Evolutionary conservation across 495 filamentous ascomycete species (phyloP).

Genomic region (Hypoxylon subgilvum): DNA sequence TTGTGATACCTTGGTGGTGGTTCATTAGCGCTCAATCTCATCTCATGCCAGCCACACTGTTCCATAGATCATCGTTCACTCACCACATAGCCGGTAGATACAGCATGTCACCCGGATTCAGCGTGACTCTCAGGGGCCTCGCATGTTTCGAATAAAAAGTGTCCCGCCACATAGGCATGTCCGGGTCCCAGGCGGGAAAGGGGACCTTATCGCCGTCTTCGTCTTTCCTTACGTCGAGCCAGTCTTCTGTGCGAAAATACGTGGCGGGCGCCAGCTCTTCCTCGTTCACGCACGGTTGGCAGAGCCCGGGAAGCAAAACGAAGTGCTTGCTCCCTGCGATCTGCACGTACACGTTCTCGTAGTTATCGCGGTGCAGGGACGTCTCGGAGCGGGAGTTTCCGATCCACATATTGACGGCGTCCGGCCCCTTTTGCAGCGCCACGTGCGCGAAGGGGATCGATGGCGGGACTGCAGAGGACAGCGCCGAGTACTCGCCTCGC

Average conservation of each 20-base stretch:
- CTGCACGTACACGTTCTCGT: conserved; percentile 82
- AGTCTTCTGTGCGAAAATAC: conserved; percentile 52
- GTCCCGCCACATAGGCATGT: conserved; percentile 51
- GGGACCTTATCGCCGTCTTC: conserved; percentile 56
- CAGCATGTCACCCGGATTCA: conserved; percentile 77
- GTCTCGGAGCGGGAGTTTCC: conserved; percentile 69
- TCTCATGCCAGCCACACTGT: too few relatives aligned
- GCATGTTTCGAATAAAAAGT: conserved; percentile 63
- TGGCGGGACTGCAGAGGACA: conserved; percentile 61
- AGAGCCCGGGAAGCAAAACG: conserved; percentile 69
- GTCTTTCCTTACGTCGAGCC: too few relatives aligned
- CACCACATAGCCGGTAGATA: conserved; percentile 79
- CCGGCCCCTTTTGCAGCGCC: conserved; percentile 64
- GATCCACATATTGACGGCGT: conserved; percentile 82
- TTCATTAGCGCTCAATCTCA: not conserved
- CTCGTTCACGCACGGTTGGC: conserved; percentile 68
- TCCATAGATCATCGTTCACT: conserved; percentile 23
- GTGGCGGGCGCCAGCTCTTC: conserved; percentile 53
- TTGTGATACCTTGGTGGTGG: conserved; percentile 59
- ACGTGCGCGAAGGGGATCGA: conserved; percentile 71
- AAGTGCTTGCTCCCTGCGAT: conserved; percentile 73
- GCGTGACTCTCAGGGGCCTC: conserved; percentile 62
- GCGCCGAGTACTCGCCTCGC: conserved; percentile 65
- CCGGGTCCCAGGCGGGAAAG: conserved; percentile 75
- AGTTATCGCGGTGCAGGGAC: conserved; percentile 76